Base-by-base conservation (phyloP, 345 rosid genomes). In the Eucalyptus polyanthemos region DNA sequence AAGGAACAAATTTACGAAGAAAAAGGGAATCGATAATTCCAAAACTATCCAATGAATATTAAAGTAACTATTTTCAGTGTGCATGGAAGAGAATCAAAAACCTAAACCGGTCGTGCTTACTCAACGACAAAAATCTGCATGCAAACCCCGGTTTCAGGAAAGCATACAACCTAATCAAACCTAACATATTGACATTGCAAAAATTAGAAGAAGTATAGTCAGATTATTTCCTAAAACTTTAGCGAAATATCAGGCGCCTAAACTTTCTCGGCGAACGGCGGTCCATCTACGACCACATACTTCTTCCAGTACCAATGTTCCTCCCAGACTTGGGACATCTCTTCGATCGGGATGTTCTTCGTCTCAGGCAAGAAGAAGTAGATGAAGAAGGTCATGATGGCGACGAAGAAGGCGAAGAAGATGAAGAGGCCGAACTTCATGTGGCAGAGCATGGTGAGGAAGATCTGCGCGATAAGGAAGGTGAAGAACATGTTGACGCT, bases 281-380 rank as follows among this genome's bases (percentile, higher is more conserved):
- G 40, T 65, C 21, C 87, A 42, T 85, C 53, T 22, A 4, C 87
- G 50, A 14, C 67, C 54, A 65, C 58, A 15, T 58, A 88, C 85
- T 76, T 88, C 56, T 88, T 44, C 89, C 89, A 88, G 24, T 51
- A 88, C 89, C 93, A 92, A 44, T 93, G 95, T 34, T 47, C 88
- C 53, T 86, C 76, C 91, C 93, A 93, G 16, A 92, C 87, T n/a
- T 31, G 88, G 80, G 89, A 88, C 87, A 90, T 92, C 29, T 86
- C 88, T 34, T 91, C 93, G 22, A 92, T 88, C 6, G 94, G 91
- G 14, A 93, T 83, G 50, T 88, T 89, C 87, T 91, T 93, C 0
- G 95, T 93, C 83, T 93, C 94, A 2, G 95, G 95, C 88, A 93
- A 17, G 49, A 92, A 88, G 50, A 91, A 69, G 86, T n/a, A 51